These are phyloP conservation scores for Vitis amurensis DNA, from an alignment of 164 flowering plant species.

Conservation along the genomic window DNA sequence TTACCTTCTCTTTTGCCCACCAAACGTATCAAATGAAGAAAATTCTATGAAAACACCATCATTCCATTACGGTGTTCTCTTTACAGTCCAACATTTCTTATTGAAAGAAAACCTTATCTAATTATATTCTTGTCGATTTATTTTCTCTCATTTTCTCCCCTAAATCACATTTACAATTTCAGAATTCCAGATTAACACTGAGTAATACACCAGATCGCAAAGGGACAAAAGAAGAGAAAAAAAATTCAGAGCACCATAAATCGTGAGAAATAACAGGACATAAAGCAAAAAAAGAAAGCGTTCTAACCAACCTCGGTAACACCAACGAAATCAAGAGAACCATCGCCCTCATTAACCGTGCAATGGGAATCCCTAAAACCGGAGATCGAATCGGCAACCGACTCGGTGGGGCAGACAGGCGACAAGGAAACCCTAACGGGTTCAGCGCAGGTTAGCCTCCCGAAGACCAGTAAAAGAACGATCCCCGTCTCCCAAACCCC, in stretches of 20 bases:
- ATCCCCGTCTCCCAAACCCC: conserved; percentile 32
- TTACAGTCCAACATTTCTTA: no score
- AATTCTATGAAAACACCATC: no score
- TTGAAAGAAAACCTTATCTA: no score
- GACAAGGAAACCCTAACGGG: conserved; percentile 25
- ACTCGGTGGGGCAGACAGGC: conserved; percentile 27
- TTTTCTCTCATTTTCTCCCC: no score
- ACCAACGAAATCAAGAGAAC: conserved; percentile 14
- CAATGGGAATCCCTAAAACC: conserved; percentile 28
- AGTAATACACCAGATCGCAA: no score
- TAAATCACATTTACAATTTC: no score
- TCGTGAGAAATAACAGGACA: not conserved
- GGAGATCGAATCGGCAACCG: conserved; percentile 31
- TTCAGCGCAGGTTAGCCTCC: conserved; percentile 24
- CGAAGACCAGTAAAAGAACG: conserved; percentile 21
- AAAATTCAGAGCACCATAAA: not conserved
- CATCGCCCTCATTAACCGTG: conserved; percentile 6
- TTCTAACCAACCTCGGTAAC: conserved; percentile 38
- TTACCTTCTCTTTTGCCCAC: no score
- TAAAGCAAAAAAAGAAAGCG: not conserved
- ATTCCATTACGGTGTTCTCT: no score
- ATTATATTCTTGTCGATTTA: no score
- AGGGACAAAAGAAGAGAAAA: not conserved
- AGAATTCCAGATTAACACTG: no score
- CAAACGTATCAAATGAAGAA: no score